Evolutionary conservation across 805 yeast species (phyloP).

Genomic region (Candida ipomoeae): DNA sequence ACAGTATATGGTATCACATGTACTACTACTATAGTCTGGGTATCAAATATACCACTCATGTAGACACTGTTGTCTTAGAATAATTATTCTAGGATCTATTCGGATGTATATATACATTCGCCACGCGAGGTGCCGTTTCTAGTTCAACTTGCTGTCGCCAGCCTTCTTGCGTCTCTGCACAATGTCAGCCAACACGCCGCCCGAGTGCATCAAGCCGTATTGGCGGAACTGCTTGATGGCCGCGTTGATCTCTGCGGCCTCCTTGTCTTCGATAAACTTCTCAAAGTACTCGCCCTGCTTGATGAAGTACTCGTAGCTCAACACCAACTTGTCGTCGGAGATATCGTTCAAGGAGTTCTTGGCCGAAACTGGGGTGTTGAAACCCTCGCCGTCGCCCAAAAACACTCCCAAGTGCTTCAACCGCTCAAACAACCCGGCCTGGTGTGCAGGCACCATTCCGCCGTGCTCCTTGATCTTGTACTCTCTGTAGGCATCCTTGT

Average conservation of each 20-base stretch:
- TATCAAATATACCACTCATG: no score
- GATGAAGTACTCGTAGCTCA: slow-evolving; percentile 55
- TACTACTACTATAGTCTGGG: no score
- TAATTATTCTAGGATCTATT: no score
- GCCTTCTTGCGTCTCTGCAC: slow-evolving; percentile 36
- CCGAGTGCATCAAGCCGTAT: slow-evolving; percentile 55
- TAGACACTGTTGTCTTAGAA: no score
- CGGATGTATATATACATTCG: no score
- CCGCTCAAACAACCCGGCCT: slow-evolving; percentile 60
- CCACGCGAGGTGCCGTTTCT: not conserved
- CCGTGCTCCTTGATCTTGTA: slow-evolving; percentile 63
- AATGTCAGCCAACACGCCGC: slow-evolving; percentile 37
- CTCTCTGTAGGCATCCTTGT: slow-evolving; percentile 65
- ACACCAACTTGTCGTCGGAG: slow-evolving; percentile 40
- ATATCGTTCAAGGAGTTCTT: slow-evolving; percentile 36
- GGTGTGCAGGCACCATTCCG: slow-evolving; percentile 71
- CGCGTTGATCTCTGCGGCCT: slow-evolving; percentile 34
- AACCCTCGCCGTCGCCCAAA: slow-evolving; percentile 83
- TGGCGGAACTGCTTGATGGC: slow-evolving; percentile 61
- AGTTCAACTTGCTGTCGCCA: slow-evolving; percentile 20
- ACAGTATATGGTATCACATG: no score
- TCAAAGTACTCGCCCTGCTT: slow-evolving; percentile 48
- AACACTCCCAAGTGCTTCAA: slow-evolving; percentile 57
- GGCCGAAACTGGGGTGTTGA: slow-evolving; percentile 49
- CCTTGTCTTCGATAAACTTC: slow-evolving; percentile 33